These are phyloP conservation scores for Diaporthe batatas DNA, from an alignment of 2,329 filamentous ascomycete species.

Conservation along the genomic window DNA sequence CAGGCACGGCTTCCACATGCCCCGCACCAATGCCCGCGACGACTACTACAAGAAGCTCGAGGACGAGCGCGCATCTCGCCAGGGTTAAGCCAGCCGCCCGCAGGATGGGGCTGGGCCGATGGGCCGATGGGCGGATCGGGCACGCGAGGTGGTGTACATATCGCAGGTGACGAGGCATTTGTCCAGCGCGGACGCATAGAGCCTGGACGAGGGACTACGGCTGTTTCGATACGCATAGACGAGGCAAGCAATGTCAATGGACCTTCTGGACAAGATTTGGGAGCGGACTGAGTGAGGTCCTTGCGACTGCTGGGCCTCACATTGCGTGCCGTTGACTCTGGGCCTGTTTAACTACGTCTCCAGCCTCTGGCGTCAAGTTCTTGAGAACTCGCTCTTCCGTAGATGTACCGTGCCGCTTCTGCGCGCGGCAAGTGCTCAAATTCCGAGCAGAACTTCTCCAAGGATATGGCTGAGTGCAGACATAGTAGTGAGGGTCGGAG, in stretches of 20 bases:
- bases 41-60: slow-evolving; percentile 71
- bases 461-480: not conserved
- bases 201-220: slow-evolving; percentile 27
- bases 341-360: not conserved
- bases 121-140: not conserved
- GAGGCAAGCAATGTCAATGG: slow-evolving; percentile 45
- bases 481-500: too few relatives aligned
- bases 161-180: slow-evolving; percentile 2
- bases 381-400: too few relatives aligned
- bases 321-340: not conserved
- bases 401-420: not conserved
- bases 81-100: slow-evolving; percentile 20
- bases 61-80: slow-evolving; percentile 63
- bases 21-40: slow-evolving; percentile 70
- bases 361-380: not conserved
- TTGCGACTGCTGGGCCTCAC: not conserved
- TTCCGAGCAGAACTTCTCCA: not conserved
- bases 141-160: slow-evolving; percentile 35
- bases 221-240: slow-evolving; percentile 48
- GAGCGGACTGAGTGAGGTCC: not conserved
- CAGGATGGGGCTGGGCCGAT: not conserved
- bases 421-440: too few relatives aligned
- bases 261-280: not conserved
- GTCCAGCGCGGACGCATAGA: slow-evolving; percentile 32
- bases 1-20: slow-evolving; percentile 75